phyloP scores from a whole-genome alignment of 2,329 filamentous ascomycete species.

The Scortechinia acanthostroma region DNA sequence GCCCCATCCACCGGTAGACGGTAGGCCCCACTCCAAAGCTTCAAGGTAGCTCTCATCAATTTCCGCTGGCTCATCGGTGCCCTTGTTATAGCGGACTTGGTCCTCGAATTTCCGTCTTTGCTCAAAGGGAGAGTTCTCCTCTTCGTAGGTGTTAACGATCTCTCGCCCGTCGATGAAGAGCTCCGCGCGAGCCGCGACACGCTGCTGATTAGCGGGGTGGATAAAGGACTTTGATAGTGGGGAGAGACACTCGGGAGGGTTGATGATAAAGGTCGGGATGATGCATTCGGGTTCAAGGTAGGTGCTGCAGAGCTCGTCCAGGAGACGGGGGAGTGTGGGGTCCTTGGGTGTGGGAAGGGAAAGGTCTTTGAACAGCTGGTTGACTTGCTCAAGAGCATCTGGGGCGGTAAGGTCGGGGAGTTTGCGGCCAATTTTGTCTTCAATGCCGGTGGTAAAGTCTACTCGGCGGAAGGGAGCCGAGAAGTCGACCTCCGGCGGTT shows the following conservation, averaged over 20 bases:
- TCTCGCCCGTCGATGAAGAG: constrained; percentile 76
- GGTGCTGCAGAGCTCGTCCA: constrained; percentile 71
- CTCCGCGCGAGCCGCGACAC: constrained; percentile 75
- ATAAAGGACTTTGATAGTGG: constrained; percentile 82
- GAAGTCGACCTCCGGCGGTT: constrained; percentile 35
- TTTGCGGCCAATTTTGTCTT: constrained; percentile 54
- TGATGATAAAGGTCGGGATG: constrained; percentile 74
- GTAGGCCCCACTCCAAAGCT: constrained; percentile 79
- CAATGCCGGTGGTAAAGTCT: constrained; percentile 76
- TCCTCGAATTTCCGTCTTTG: constrained; percentile 68
- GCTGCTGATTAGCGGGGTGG: constrained; percentile 61
- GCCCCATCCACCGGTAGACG: constrained; percentile 95
- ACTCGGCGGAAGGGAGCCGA: constrained; percentile 40
- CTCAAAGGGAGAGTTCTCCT: constrained; percentile 86
- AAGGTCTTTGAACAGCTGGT: constrained; percentile 35
- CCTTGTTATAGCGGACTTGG: constrained; percentile 30
- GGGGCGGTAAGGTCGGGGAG: constrained; percentile 55
- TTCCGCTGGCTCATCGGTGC: constrained; percentile 33
- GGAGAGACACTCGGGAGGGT: constrained; percentile 85
- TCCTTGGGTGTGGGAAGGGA: neutral
- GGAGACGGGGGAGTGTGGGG: constrained; percentile 48
- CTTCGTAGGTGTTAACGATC: constrained; percentile 93
- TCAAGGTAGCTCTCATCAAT: constrained; percentile 78
- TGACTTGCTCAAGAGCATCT: constrained; percentile 50
- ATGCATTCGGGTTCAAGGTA: constrained; percentile 75